phyloP scores from a whole-genome alignment of 345 rosid species.

The Eucalyptus guilfoylei region DNA sequence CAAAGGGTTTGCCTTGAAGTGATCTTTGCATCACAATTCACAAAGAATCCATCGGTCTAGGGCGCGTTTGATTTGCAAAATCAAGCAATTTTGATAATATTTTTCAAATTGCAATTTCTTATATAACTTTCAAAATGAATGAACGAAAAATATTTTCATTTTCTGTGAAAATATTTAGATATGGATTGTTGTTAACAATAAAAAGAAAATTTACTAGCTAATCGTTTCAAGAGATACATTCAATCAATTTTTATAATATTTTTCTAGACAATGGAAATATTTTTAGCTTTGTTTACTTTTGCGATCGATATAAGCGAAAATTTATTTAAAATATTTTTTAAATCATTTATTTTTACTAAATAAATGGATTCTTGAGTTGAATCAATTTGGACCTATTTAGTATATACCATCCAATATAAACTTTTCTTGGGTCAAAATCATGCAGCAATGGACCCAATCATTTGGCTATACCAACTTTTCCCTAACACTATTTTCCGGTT shows the following conservation, averaged over 20 bases:
- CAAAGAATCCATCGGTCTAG: not conserved
- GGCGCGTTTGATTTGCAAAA: not conserved
- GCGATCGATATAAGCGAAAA: rapidly evolving
- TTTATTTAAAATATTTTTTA: not conserved
- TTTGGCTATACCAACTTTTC: not conserved
- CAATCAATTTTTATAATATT: not conserved
- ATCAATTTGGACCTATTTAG: not conserved
- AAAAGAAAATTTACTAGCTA: not conserved
- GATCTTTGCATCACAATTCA: not conserved
- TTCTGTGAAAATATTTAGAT: rapidly evolving
- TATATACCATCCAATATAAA: not conserved
- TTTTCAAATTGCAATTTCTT: not conserved
- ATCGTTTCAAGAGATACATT: not conserved
- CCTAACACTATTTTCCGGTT: not conserved
- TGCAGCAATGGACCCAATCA: not conserved
- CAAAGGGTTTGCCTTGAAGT: not conserved
- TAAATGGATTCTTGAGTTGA: not conserved
- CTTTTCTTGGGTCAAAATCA: not conserved
- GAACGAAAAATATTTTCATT: rapidly evolving
- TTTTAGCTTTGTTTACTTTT: not conserved
- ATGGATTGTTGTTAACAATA: rapidly evolving
- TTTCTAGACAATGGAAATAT: not conserved
- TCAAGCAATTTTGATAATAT: not conserved
- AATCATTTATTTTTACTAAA: not conserved
- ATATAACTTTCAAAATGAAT: not conserved